Evolutionary conservation across 2,329 filamentous ascomycete genomes (phyloP), one percentile per base, ranked within the genome.

Genomic region (Monilinia fructicola): DNA sequence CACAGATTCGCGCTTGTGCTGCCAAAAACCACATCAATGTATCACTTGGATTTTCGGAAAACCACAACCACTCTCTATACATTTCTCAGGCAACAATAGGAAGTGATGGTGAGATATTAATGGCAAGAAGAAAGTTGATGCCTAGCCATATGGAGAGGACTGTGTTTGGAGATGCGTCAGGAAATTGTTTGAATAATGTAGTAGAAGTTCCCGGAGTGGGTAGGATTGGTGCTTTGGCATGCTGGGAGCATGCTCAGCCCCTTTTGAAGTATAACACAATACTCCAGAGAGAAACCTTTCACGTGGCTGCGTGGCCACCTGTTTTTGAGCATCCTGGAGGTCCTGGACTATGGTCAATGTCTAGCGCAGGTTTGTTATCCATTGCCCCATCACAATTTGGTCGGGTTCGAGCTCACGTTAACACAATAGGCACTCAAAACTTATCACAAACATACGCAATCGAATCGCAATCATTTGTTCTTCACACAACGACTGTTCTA

Each of bases 381-480:
- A 44, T 40, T n/a, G 31, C 1, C 5, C 4, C 79, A 78, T 44
- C 31, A 21, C 26, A 42, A 44, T 10, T 4, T 9, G 54, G 64
- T 21, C 21, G 16, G 23, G 21, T 35, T 26, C 7, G 23, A 23
- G 38, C 28, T 31, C 28, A 38, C 28, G 16, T 31, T 6, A 35
- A 16, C 18, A 6, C 9, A 35, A 16, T 10, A 63, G 64, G 48
- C 14, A 26, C 28, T 78, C 79, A 85, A 4, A 77, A 82, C 9
- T 82, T 86, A 3, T 84, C 83, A 5, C 83, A 83, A 21, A 82
- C 80, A 3, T 86, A 86, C 67, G 84, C 84, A 35, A 82, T 85
- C 65, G 84, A 87, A 75, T 85, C 83, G 0, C 83, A 82, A 2
- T 80, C 83, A 0, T 87, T 81, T 78, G 82, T 82, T 0, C 77